Evolutionary conservation across 371 early-diverging fungal species (phyloP).

Genomic region (Actinomortierella ambigua): DNA sequence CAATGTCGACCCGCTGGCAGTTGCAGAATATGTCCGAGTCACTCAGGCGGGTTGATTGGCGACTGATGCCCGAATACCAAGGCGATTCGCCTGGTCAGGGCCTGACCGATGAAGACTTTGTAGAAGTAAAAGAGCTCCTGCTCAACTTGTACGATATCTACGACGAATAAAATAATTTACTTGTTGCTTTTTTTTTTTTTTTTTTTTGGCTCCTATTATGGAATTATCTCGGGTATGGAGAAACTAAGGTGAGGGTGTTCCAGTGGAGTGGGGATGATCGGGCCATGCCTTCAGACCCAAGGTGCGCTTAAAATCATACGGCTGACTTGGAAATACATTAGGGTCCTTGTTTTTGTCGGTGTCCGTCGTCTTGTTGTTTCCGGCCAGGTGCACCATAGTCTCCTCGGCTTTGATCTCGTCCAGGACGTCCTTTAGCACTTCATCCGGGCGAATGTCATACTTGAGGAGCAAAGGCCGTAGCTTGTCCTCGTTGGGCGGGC

Average conservation of each 20-base stretch:
- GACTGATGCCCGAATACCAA: conserved; percentile 53
- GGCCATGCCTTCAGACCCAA: too few relatives aligned
- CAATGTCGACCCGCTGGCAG: conserved; percentile 45
- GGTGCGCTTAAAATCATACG: too few relatives aligned
- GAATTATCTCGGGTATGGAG: too few relatives aligned
- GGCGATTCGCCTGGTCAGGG: conserved; percentile 48
- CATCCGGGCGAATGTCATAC: conserved; percentile 50
- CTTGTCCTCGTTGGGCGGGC: conserved; percentile 6
- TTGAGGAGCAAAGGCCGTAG: conserved; percentile 30
- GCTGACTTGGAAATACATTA: too few relatives aligned
- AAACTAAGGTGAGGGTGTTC: too few relatives aligned
- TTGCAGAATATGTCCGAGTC: conserved; percentile 46
- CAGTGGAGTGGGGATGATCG: too few relatives aligned
- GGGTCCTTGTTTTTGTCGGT: too few relatives aligned
- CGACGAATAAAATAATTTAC: conserved; percentile 44
- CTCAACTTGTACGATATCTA: conserved; percentile 55
- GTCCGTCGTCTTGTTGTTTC: too few relatives aligned
- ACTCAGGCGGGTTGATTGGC: conserved; percentile 41
- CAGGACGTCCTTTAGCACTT: conserved; percentile 19
- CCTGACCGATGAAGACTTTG: conserved; percentile 51
- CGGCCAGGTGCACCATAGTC: too few relatives aligned
- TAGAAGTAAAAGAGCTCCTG: conserved; percentile 54
- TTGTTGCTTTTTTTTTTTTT: too few relatives aligned
- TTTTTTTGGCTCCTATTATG: too few relatives aligned
- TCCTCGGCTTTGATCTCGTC: not conserved